Evolutionary conservation across 108 stramenopile species (phyloP).

Genomic region (Seminavis robusta): DNA sequence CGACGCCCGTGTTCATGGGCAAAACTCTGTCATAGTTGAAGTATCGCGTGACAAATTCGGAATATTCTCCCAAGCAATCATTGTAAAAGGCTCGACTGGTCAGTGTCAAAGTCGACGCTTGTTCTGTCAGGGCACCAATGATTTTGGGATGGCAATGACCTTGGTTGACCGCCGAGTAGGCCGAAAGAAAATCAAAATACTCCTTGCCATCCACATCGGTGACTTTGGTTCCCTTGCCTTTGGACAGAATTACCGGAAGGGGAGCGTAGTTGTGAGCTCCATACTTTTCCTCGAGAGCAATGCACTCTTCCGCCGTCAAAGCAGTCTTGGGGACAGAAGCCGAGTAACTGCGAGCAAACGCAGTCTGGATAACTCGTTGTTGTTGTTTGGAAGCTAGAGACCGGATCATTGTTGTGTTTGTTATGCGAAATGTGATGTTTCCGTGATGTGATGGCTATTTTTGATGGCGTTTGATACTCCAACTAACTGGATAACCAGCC

Average conservation of each 20-base stretch:
- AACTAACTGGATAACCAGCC: no score
- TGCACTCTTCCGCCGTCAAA: no score
- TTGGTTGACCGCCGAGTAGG: constrained; percentile 99
- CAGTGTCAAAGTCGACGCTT: constrained; percentile 90
- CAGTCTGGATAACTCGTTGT: no score
- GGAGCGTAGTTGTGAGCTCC: constrained; percentile 98
- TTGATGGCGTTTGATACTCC: no score
- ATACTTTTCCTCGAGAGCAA: constrained; percentile 83
- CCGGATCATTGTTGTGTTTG: no score
- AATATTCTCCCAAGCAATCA: constrained; percentile 92
- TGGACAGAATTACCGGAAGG: constrained; percentile 90
- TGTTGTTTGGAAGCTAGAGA: no score
- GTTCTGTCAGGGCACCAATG: constrained; percentile 84
- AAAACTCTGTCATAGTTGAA: constrained; percentile 97
- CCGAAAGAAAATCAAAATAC: constrained; percentile 97
- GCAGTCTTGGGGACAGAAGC: no score
- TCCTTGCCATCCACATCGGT: constrained; percentile 78
- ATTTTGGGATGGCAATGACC: constrained; percentile 99
- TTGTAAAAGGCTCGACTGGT: constrained; percentile 98
- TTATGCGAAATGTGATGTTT: no score
- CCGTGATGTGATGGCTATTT: no score
- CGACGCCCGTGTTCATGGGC: constrained; percentile 99
- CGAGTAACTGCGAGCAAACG: no score
- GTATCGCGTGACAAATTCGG: constrained; percentile 82
- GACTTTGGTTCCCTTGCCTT: constrained; percentile 70